These are phyloP conservation scores for Candolleomyces eurysporus DNA, from an alignment of 768 basidiomycete genomes.

Conservation along the genomic window DNA sequence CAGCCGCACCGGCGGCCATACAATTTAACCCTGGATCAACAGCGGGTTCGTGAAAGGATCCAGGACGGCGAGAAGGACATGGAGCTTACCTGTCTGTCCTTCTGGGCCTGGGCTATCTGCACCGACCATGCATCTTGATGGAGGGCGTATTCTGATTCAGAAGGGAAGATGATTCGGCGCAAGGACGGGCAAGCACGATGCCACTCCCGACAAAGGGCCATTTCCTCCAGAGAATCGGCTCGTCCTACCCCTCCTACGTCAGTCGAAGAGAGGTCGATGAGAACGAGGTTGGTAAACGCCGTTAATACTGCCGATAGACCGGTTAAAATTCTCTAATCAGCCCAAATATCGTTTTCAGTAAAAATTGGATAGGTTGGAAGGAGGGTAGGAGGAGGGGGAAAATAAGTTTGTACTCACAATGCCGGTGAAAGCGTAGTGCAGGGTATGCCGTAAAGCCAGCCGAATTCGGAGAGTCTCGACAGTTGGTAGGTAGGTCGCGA, in stretches of 20 bases:
- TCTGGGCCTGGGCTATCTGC: neutral
- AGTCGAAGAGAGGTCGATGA: conserved; percentile 63
- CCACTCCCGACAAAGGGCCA: conserved; percentile 53
- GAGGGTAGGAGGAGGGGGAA: conserved; percentile 8
- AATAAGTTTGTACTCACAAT: conserved; percentile 48
- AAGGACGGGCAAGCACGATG: conserved; percentile 51
- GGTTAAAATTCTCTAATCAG: conserved; percentile 49
- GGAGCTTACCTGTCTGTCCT: neutral
- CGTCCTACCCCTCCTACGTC: conserved; percentile 44
- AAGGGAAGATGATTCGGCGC: conserved; percentile 54
- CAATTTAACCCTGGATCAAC: conserved; percentile 5
- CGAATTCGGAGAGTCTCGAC: conserved; percentile 52
- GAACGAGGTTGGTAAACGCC: conserved; percentile 45
- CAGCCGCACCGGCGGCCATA: neutral
- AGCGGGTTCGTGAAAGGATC: neutral
- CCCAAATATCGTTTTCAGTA: neutral
- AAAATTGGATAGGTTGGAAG: conserved; percentile 7
- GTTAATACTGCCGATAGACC: conserved; percentile 58
- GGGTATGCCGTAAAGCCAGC: conserved; percentile 62
- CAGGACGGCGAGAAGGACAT: neutral
- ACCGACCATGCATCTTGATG: conserved; percentile 32
- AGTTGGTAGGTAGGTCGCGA: conserved; percentile 49
- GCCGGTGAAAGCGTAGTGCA: conserved; percentile 62
- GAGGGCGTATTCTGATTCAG: conserved; percentile 49
- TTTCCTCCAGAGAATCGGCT: conserved; percentile 47